phyloP scores from a whole-genome alignment of 305 asterid genomes.

The Fraxinus ornus region DNA sequence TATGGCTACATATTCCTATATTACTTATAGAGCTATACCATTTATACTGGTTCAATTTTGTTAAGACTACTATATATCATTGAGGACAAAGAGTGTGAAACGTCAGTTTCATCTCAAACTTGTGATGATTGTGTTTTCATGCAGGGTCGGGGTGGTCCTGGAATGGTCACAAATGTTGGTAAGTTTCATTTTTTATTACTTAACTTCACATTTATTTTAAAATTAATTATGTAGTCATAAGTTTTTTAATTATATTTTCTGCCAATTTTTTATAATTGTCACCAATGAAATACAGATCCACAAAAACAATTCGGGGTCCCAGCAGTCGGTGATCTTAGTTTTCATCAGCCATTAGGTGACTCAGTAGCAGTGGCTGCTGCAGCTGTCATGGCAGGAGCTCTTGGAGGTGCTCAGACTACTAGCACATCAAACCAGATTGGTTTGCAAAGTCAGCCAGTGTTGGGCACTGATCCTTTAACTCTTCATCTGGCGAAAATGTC shows the following conservation, averaged over 20 bases:
- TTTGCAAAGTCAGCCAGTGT: constrained; percentile 36
- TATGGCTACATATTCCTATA: constrained; percentile 13
- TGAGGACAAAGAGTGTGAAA: background rate
- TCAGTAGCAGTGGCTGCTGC: constrained; percentile 82
- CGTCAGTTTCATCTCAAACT: background rate
- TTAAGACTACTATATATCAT: background rate
- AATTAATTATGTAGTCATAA: constrained; percentile 6
- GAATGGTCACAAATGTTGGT: constrained; percentile 66
- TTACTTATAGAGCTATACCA: background rate
- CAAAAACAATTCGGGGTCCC: constrained; percentile 61
- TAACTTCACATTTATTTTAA: constrained; percentile 19
- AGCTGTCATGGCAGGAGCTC: constrained; percentile 77
- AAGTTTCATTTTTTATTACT: constrained; percentile 28
- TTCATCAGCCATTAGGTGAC: constrained; percentile 78
- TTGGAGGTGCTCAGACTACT: constrained; percentile 69
- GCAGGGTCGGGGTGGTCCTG: constrained; percentile 95
- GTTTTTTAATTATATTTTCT: constrained; percentile 1
- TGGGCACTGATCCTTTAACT: constrained; percentile 75
- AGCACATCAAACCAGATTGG: constrained; percentile 45
- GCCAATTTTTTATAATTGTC: background rate
- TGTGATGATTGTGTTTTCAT: constrained; percentile 24
- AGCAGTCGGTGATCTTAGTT: constrained; percentile 50
- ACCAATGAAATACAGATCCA: constrained; percentile 42
- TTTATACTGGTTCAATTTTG: background rate
- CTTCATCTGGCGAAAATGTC: constrained; percentile 79